phyloP scores from a whole-genome alignment of 345 rosid genomes.

The Clarkia xantiana region DNA sequence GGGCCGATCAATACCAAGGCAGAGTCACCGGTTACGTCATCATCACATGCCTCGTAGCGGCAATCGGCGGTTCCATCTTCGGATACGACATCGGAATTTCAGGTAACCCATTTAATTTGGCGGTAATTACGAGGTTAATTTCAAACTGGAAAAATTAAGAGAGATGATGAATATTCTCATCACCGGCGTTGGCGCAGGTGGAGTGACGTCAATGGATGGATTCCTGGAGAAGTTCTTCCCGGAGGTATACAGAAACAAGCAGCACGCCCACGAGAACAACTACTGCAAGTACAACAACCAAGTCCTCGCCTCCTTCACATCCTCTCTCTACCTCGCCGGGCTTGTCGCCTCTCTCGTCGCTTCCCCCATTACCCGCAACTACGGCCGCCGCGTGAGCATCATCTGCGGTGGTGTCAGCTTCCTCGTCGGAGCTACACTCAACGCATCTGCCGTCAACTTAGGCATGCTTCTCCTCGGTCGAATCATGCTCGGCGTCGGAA shows the following conservation, averaged over 20 bases:
- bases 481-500: conserved; percentile 84
- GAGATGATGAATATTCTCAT: no score
- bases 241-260: conserved; percentile 43
- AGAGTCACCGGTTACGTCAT: conserved; percentile 57
- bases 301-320: conserved; percentile 72
- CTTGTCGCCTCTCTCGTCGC: conserved; percentile 69
- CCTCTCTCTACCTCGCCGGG: conserved; percentile 87
- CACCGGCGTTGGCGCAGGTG: conserved; percentile 31
- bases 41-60: conserved; percentile 57
- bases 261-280: conserved; percentile 69
- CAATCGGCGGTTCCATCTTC: conserved; percentile 75
- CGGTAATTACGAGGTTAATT: not conserved
- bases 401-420: conserved; percentile 78
- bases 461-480: conserved; percentile 74
- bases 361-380: conserved; percentile 54
- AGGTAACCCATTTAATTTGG: conserved; percentile 27
- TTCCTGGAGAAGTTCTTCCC: conserved; percentile 68
- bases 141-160: not conserved
- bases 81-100: conserved; percentile 93
- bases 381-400: conserved; percentile 75
- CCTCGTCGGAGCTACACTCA: conserved; percentile 52
- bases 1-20: conserved; percentile 68
- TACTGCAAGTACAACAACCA: conserved; percentile 85
- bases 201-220: conserved; percentile 77
- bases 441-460: conserved; percentile 53